A percentile compares a stretch with the other conserved stretches of the same genome.
Evolutionary conservation across 208 protist species (phyloP).

Genomic region (Vickermania spadyakhi): DNA sequence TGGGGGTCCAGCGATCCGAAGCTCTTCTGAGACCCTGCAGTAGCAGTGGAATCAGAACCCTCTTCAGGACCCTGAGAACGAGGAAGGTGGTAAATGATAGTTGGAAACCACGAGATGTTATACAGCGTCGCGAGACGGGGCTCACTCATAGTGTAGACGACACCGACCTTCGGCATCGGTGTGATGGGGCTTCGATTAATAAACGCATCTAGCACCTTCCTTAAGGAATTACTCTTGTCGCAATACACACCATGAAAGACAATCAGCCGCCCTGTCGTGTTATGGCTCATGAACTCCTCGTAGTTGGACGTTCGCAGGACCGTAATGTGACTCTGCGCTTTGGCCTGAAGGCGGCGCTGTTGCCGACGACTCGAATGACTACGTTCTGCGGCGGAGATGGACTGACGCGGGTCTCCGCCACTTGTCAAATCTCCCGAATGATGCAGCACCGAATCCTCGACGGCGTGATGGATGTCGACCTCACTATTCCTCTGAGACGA

Average conservation of each 20-base stretch:
- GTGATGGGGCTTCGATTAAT: slow-evolving; percentile 30
- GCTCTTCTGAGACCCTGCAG: not conserved
- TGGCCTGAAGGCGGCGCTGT: not conserved
- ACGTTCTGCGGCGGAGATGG: not conserved
- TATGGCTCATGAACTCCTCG: slow-evolving; percentile 21
- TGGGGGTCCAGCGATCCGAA: not conserved
- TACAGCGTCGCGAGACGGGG: slow-evolving; percentile 72
- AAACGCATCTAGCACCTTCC: slow-evolving; percentile 52
- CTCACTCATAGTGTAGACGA: slow-evolving; percentile 74
- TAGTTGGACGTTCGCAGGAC: slow-evolving; percentile 41
- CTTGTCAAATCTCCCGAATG: not conserved
- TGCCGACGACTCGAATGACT: not conserved
- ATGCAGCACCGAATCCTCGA: not conserved
- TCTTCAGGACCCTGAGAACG: slow-evolving; percentile 1
- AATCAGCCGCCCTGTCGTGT: slow-evolving; percentile 48
- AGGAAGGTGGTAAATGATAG: slow-evolving; percentile 69
- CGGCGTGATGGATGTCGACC: not conserved
- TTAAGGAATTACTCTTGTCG: slow-evolving; percentile 41
- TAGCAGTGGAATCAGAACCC: not conserved
- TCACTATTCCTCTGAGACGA: not conserved
- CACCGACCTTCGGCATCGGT: slow-evolving; percentile 57
- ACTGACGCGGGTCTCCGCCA: not conserved
- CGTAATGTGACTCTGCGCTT: not conserved
- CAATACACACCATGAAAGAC: slow-evolving; percentile 83
- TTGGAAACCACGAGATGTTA: slow-evolving; percentile 74